Evolutionary conservation across 176 grass and related monocot species (phyloP).

Genomic region (Oryza nivara): DNA sequence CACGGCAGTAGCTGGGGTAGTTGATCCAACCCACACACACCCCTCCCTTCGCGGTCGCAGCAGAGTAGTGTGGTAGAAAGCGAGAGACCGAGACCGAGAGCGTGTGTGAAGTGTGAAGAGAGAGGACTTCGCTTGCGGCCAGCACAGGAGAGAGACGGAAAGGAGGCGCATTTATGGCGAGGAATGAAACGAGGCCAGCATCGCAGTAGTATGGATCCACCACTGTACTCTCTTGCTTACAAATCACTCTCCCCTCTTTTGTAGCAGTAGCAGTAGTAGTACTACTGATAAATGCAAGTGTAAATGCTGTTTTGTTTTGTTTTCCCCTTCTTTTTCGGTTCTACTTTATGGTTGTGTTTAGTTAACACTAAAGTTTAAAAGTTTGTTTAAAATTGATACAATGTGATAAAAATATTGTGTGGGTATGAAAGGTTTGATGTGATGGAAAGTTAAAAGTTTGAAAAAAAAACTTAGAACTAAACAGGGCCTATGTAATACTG

Average conservation of each 20-base stretch:
- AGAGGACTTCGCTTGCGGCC: too few relatives aligned
- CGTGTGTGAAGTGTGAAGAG: background rate
- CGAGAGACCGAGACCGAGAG: background rate
- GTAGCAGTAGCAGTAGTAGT: too few relatives aligned
- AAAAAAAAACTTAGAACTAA: too few relatives aligned
- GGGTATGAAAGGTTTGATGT: too few relatives aligned
- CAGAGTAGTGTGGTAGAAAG: background rate
- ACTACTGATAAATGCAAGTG: background rate
- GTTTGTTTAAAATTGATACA: too few relatives aligned
- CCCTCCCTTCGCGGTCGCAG: background rate
- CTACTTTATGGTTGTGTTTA: too few relatives aligned
- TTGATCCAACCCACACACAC: background rate
- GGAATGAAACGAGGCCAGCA: conserved; percentile 35
- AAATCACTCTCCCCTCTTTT: background rate
- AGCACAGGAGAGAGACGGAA: background rate
- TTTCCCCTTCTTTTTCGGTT: background rate
- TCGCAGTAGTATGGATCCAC: too few relatives aligned
- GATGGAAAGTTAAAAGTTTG: too few relatives aligned
- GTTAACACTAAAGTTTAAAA: too few relatives aligned
- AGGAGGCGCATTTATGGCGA: conserved; percentile 37
- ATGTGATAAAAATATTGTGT: too few relatives aligned
- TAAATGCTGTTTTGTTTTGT: background rate
- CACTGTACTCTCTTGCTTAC: conserved; percentile 1
- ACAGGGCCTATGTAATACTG: too few relatives aligned
- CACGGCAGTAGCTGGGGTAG: conserved; percentile 2